Evolutionary conservation across 2,329 filamentous ascomycete species (phyloP).

Genomic region (Ascochyta viciae-villosae): DNA sequence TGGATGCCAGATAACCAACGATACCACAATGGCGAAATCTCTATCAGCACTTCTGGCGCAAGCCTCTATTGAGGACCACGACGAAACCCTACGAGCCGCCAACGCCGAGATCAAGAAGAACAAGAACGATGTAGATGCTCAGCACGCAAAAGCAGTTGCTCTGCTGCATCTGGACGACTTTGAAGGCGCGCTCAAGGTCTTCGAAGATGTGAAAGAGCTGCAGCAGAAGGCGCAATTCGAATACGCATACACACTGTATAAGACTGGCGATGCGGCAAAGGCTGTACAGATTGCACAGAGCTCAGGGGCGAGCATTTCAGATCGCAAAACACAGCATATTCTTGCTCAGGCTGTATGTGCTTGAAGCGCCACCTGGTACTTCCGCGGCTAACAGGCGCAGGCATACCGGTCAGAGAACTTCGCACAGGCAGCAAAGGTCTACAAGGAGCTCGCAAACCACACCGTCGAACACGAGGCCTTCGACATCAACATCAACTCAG

Average conservation of each 20-base stretch:
- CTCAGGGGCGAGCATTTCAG: constrained; percentile 33
- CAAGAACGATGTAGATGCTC: constrained; percentile 66
- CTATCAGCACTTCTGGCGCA: constrained; percentile 64
- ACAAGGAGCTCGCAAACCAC: constrained; percentile 63
- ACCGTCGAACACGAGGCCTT: constrained; percentile 69
- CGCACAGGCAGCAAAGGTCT: constrained; percentile 68
- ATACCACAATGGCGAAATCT: constrained; percentile 52
- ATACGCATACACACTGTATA: constrained; percentile 84
- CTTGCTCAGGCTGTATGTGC: constrained; percentile 66
- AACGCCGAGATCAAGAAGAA: constrained; percentile 64
- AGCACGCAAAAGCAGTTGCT: constrained; percentile 75
- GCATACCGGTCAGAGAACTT: constrained; percentile 80
- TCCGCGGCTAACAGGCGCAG: constrained; percentile 32
- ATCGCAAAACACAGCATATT: constrained; percentile 64
- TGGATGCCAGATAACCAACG: constrained; percentile 31
- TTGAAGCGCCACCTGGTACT: background rate
- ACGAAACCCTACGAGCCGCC: constrained; percentile 72
- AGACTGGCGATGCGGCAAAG: constrained; percentile 71
- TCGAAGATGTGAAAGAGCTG: constrained; percentile 68
- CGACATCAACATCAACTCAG: constrained; percentile 78
- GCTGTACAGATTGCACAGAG: constrained; percentile 63
- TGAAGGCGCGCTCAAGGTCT: constrained; percentile 74
- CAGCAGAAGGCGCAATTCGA: constrained; percentile 70
- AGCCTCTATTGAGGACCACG: constrained; percentile 71
- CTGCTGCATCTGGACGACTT: constrained; percentile 84